Base-by-base conservation (phyloP, 1,284 basidiomycete genomes). In the Cutaneotrichosporon sp. region DNA sequence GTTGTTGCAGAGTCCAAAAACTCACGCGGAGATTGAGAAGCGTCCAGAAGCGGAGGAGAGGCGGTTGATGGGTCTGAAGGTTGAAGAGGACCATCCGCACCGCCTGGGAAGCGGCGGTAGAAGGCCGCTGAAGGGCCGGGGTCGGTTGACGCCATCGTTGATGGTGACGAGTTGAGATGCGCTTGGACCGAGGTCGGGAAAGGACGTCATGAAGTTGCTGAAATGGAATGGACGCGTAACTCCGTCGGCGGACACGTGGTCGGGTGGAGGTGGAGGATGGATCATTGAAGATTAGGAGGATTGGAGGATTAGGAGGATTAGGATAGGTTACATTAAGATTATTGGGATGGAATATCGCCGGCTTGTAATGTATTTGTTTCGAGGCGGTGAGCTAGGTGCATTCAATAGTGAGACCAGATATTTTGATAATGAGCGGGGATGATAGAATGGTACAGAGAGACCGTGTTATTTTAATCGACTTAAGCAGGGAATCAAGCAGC, bases 111-210 rank as follows among this genome's bases (percentile, higher is more conserved):
- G 0, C 71, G 68, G 16, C 65, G 57, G 49, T 73, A 72, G 69
- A 76, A 80, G n/a, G 67, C 67, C n/a, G 72, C 68, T 5, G 76
- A 75, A 7, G 78, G 78, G 11, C 78, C 78, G 4, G 77, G 74
- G 32, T 77, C 76, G 61, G 72, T 70, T 46, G 42, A 16, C 69
- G 72, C 73, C 34, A 21, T 60, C 18, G 51, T 5, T 34, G 51
- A 18, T 16, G 30, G n/a, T 13, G 51, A 53, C 9, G 51, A 52
- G 30, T 5, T 30, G 26, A 51, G 31, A 31, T 31, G 55, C 32
- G 52, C 21, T 22, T 5, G 6, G 53, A 56, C 40, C 5, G 40
- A 16, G 6, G 1, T 14, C 10, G 14, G 18, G 42, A n/a, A 7
- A 18, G 14, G 7, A 46, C 18, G 42, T 46, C 16, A 13, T 13